Percentiles rank a stretch among this genome's conserved stretches.
Conservation (phyloP, 2,329 filamentous ascomycete species). For the Colletotrichum sp. region DNA sequence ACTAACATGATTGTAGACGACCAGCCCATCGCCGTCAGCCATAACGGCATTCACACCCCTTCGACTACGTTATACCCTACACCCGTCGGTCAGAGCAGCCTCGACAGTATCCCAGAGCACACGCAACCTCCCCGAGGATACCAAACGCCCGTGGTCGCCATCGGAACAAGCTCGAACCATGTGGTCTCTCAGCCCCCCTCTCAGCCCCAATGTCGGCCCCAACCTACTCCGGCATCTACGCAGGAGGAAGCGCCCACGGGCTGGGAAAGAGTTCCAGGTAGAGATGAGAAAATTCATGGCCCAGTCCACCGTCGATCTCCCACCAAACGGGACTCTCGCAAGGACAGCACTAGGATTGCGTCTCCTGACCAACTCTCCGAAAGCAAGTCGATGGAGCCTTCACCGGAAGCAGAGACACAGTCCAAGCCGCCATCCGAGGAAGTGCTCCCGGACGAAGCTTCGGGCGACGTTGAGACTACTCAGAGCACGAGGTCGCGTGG, state of each 20-base stretch:
- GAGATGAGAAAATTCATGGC: slow-evolving; percentile 5
- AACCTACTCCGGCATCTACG: background rate
- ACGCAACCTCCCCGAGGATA: background rate
- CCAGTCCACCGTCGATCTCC: slow-evolving; percentile 12
- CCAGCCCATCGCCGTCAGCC: background rate
- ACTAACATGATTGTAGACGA: background rate
- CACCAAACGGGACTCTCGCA: background rate
- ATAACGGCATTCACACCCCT: background rate
- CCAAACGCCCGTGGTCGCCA: background rate
- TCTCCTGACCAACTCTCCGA: background rate
- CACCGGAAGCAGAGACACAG: slow-evolving; percentile 19
- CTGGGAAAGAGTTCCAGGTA: background rate
- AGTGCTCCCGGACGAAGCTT: slow-evolving; percentile 18
- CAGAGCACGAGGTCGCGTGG: background rate
- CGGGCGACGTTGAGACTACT: background rate
- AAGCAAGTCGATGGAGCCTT: background rate
- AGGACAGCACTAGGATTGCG: background rate
- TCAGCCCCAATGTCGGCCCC: background rate
- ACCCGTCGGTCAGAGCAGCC: background rate
- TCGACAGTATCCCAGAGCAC: background rate
- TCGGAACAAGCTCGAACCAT: background rate
- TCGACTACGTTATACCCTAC: background rate
- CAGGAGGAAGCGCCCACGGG: background rate
- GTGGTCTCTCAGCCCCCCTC: background rate
- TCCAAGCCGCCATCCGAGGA: slow-evolving; percentile 36